Percentiles rank a stretch among this genome's conserved stretches.
phyloP scores from a whole-genome alignment of 2,329 filamentous ascomycete species.

The Phoma sp. region DNA sequence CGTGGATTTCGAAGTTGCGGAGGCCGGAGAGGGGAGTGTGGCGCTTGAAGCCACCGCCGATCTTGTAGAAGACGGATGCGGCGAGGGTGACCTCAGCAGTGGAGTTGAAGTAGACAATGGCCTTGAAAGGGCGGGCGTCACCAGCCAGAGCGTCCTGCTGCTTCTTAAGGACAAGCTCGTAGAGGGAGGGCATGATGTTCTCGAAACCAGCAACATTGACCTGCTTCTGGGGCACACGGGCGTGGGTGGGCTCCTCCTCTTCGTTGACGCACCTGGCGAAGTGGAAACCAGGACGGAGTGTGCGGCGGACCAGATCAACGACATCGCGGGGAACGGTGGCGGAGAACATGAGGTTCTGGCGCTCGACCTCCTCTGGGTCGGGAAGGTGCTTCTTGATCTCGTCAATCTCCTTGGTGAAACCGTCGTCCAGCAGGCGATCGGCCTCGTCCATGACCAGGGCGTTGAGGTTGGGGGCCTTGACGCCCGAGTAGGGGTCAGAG shows the following conservation, averaged over 20 bases:
- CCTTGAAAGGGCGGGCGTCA: conserved; percentile 78
- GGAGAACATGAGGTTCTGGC: conserved; percentile 94
- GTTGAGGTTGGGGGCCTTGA: conserved; percentile 68
- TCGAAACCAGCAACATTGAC: conserved; percentile 73
- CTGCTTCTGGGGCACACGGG: conserved; percentile 80
- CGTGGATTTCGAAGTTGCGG: conserved; percentile 73
- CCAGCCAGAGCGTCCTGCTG: conserved; percentile 53
- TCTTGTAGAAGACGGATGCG: conserved; percentile 63
- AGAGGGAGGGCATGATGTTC: conserved; percentile 77
- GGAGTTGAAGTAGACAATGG: conserved; percentile 90
- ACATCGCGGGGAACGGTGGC: conserved; percentile 90
- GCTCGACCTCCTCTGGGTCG: conserved; percentile 65
- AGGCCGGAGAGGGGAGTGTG: conserved; percentile 38
- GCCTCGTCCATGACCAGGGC: conserved; percentile 71
- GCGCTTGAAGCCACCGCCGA: conserved; percentile 50
- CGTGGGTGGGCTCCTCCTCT: conserved; percentile 84
- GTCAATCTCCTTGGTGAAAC: conserved; percentile 58
- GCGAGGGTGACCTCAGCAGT: conserved; percentile 75
- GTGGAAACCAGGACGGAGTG: conserved; percentile 83
- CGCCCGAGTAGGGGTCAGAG: conserved; percentile 66
- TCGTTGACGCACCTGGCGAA: conserved; percentile 88
- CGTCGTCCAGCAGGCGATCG: conserved; percentile 70
- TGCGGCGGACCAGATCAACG: conserved; percentile 76
- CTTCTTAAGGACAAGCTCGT: conserved; percentile 76
- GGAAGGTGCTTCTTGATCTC: conserved; percentile 66